phyloP scores from a whole-genome alignment of 2,329 filamentous ascomycete genomes.

The Paecilomyces fulvus region DNA sequence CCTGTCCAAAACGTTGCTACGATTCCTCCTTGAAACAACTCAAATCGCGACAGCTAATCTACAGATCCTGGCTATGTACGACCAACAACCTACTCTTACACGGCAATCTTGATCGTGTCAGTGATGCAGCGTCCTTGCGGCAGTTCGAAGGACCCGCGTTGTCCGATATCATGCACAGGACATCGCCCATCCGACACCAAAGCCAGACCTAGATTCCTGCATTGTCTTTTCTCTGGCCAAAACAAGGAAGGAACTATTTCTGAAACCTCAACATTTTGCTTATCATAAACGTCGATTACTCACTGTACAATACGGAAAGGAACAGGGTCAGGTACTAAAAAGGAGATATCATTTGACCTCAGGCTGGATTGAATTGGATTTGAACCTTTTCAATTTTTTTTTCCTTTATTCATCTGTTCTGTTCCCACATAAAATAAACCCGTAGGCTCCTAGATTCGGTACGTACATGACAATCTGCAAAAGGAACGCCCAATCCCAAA shows the following conservation, averaged over 20 bases:
- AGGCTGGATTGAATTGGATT: background rate
- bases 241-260: too few relatives aligned
- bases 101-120: too few relatives aligned
- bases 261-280: background rate
- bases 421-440: background rate
- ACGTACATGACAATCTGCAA: background rate
- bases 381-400: background rate
- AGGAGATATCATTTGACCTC: background rate
- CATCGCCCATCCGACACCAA: too few relatives aligned
- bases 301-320: background rate
- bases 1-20: background rate
- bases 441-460: background rate
- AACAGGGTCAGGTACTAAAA: background rate
- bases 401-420: background rate
- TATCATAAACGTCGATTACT: background rate
- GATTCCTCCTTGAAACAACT: background rate
- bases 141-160: too few relatives aligned
- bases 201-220: too few relatives aligned
- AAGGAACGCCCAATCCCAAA: background rate
- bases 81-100: too few relatives aligned
- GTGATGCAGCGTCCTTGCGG: too few relatives aligned
- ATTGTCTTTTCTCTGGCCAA: too few relatives aligned
- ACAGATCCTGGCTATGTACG: background rate
- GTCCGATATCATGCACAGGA: too few relatives aligned
- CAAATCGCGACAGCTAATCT: background rate